Evolutionary conservation across 2,329 filamentous ascomycete genomes (phyloP).

Genomic region (Cryphonectria parasitica): DNA sequence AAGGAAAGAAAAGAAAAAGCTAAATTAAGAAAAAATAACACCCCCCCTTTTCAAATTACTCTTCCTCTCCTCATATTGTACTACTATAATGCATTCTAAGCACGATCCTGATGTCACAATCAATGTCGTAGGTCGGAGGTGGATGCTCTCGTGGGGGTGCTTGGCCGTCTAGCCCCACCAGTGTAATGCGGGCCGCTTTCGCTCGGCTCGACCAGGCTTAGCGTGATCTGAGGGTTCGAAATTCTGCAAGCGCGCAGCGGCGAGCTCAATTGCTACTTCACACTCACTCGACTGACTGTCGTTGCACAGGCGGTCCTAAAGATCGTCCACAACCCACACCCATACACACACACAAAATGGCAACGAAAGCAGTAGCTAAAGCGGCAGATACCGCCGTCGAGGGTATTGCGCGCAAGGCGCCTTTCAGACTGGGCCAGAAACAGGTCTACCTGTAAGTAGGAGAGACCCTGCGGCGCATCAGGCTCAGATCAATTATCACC

Average conservation of each 20-base stretch:
- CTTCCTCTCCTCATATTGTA: neutral
- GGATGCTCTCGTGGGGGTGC: slow-evolving; percentile 13
- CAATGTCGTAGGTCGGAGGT: neutral
- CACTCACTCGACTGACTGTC: neutral
- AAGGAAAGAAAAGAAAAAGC: slow-evolving; percentile 15
- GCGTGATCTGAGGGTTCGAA: slow-evolving; percentile 9
- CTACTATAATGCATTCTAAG: neutral
- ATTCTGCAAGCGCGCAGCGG: slow-evolving; percentile 16
- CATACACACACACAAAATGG: slow-evolving; percentile 19
- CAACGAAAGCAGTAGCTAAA: slow-evolving; percentile 36
- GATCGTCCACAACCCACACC: neutral
- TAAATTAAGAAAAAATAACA: slow-evolving; percentile 18
- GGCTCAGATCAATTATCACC: neutral
- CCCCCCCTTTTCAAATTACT: neutral
- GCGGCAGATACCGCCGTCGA: slow-evolving; percentile 34
- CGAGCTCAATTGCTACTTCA: slow-evolving; percentile 4
- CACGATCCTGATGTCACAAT: neutral
- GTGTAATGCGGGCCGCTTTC: slow-evolving; percentile 14
- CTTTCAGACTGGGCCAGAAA: slow-evolving; percentile 56
- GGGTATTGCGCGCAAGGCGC: slow-evolving; percentile 43
- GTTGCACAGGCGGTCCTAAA: slow-evolving; percentile 11
- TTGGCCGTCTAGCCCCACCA: slow-evolving; percentile 7
- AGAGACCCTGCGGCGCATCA: neutral
- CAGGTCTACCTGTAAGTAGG: slow-evolving; percentile 58
- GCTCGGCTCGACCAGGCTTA: slow-evolving; percentile 15